Evolutionary conservation across 2,329 filamentous ascomycete genomes (phyloP), one percentile per base, ranked within the genome.

Genomic region (Phyllosticta citribraziliensis): DNA sequence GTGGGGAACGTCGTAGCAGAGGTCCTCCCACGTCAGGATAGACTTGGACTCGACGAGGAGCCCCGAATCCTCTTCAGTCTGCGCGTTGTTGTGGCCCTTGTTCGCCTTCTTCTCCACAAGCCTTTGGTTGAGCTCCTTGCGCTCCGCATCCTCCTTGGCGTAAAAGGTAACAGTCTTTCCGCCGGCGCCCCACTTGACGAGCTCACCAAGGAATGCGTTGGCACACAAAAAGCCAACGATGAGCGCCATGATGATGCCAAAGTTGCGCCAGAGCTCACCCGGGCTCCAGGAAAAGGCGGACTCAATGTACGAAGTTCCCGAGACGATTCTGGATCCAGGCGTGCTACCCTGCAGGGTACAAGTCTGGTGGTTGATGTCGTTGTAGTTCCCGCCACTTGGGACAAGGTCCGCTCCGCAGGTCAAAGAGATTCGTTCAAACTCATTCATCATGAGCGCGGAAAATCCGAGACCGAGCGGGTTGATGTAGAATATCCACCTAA

Each of bases 91-190:
- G 67, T 75, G 67, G 50, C 82, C 81, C 57, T 78, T 78, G 3
- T 85, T 80, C 17, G 40, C 12, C 19, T 80, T 80, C 74, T 87
- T 88, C 59, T 79, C 77, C 10, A 76, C 68, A 1, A 91, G 78
- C 25, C 82, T 81, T 47, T 81, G 78, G 68, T 91, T 91, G 3
- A 91, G 78, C 20, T 78, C 78, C 66, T 84, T 82, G 5, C 84
- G 80, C 68, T 91, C 88, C 56, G 81, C 81, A 70, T 87, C 83
- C 5, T 88, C 86, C 67, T 84, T 87, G 57, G 83, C 80, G 72
- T 88, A 96, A 58, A 91, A 85, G 33, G 88, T 92, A 24, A 90
- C 85, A 0, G 88, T 83, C 67, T 87, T 91, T n/a, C 91, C 90
- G 8, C 88, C 90, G 71, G 88, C 87, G 52, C 89, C 88, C 66